These are phyloP conservation scores for Raffaelea ambrosiae DNA, from an alignment of 2,329 filamentous ascomycete species.

Conservation along the genomic window DNA sequence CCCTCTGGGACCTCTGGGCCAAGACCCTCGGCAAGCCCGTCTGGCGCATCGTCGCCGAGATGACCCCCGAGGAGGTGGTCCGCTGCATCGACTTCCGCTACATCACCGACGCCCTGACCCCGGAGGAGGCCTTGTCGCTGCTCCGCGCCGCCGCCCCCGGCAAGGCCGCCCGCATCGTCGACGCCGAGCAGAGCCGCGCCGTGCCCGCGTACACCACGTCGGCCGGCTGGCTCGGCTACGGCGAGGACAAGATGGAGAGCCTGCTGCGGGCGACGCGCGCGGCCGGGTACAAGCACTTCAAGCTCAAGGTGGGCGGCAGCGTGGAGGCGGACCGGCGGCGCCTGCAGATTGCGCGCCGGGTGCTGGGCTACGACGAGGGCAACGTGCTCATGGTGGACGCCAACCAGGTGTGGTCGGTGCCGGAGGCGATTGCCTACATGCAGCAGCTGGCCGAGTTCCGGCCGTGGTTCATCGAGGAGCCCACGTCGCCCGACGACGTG, in stretches of 20 bases:
- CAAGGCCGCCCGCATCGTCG: conserved; percentile 63
- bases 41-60: conserved; percentile 83
- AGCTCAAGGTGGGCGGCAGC: conserved; percentile 76
- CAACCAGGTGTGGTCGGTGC: conserved; percentile 88
- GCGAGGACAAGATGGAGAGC: conserved; percentile 74
- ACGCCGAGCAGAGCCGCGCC: conserved; percentile 64
- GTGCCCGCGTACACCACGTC: conserved; percentile 88
- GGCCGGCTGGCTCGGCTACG: conserved; percentile 88
- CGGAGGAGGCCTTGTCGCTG: conserved; percentile 68
- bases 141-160: conserved; percentile 56
- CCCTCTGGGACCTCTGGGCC: conserved; percentile 92
- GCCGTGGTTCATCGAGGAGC: conserved; percentile 93
- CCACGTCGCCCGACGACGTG: conserved; percentile 82
- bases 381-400: conserved; percentile 90
- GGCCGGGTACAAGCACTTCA: conserved; percentile 78
- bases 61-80: conserved; percentile 82
- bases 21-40: conserved; percentile 80
- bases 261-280: conserved; percentile 65
- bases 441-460: conserved; percentile 71
- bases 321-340: conserved; percentile 64
- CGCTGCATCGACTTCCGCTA: conserved; percentile 89
- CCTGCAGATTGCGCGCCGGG: conserved; percentile 64
- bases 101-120: conserved; percentile 87
- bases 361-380: conserved; percentile 62
- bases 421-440: conserved; percentile 85